Evolutionary conservation across 2,329 filamentous ascomycete genomes (phyloP).

Genomic region (Ascochyta pisi): DNA sequence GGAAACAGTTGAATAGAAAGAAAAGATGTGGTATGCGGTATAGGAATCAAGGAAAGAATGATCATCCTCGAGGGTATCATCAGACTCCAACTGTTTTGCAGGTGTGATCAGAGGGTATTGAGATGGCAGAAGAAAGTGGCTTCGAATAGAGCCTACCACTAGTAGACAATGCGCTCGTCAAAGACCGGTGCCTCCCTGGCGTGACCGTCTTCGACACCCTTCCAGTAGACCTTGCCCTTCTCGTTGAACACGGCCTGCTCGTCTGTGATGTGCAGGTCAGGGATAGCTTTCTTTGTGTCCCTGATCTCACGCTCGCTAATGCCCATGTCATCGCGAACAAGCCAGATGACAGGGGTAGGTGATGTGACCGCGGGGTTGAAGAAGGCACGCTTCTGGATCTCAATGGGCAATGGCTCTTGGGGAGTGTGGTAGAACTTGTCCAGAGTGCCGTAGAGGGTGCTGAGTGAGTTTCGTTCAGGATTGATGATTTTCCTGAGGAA

Average conservation of each 20-base stretch:
- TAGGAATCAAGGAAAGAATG: not conserved
- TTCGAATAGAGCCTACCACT: constrained; percentile 12
- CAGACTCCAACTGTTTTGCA: constrained; percentile 4
- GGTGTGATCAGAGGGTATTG: not conserved
- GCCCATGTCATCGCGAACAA: constrained; percentile 54
- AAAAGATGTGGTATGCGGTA: constrained; percentile 3
- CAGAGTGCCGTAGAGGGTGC: constrained; percentile 38
- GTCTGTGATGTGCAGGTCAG: constrained; percentile 52
- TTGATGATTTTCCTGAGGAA: constrained; percentile 44
- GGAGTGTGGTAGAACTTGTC: constrained; percentile 43
- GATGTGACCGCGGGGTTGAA: constrained; percentile 54
- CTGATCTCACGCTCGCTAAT: constrained; percentile 52
- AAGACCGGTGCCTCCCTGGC: constrained; percentile 54
- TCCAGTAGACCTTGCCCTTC: constrained; percentile 54
- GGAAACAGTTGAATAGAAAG: constrained; percentile 9
- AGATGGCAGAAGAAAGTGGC: not conserved
- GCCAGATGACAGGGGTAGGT: constrained; percentile 55
- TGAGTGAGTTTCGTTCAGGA: constrained; percentile 42
- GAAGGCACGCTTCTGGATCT: constrained; percentile 52
- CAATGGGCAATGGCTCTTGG: constrained; percentile 40
- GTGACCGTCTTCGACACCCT: constrained; percentile 46
- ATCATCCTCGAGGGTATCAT: constrained; percentile 11
- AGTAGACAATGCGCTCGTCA: constrained; percentile 48
- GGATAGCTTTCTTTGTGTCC: constrained; percentile 49
- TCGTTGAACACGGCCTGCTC: constrained; percentile 55